Evolutionary conservation across 805 yeast species (phyloP), one percentile per base, ranked within the genome.

Genomic region (Kazachstania africana): DNA sequence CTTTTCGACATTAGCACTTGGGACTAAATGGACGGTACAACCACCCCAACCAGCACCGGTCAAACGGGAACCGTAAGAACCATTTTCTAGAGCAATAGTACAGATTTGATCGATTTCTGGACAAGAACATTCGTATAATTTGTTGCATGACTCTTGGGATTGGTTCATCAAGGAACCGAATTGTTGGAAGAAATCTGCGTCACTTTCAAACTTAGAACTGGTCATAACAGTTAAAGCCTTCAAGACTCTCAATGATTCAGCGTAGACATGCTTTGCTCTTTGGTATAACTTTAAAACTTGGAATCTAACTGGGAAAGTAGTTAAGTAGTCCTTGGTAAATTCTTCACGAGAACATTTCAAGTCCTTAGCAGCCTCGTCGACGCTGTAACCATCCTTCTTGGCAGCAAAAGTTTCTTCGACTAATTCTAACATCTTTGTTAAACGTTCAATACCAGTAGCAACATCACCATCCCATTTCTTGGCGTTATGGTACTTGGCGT

Each of bases 31-130:
- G n/a, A 78, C 78, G 0, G 78, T 63, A 19, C 76, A 71, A 5
- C 85, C 85, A 21, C 85, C 85, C 66, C 75, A 78, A 4, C 87
- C 87, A 13, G 87, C 85, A 17, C 85, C 87, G 8, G 85, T 77
- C n/a, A 75, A 65, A 33, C 87, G 62, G 1, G 81, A 71, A 12
- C 85, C 85, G 36, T 54, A 62, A 1, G 81, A 61, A 3, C 84
- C 85, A 37, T 67, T 62, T 2, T 40, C 47, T 25, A 59, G 48
- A 3, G 81, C 83, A 31, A 78, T 65, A 6, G 46, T 33, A 44
- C 78, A 71, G 24, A 78, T 50, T 9, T 55, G 50, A 34, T 76
- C 70, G 34, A 75, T 64, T 37, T 68, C 75, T 1, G 62, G 62
- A 39, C 70, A 68, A 3, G 81, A 72, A 33, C 78, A 71, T 34